A percentile compares a stretch with the other conserved stretches of the same genome.
phyloP scores from a whole-genome alignment of 2,329 filamentous ascomycete species.

The Ramichloridium luteum region DNA sequence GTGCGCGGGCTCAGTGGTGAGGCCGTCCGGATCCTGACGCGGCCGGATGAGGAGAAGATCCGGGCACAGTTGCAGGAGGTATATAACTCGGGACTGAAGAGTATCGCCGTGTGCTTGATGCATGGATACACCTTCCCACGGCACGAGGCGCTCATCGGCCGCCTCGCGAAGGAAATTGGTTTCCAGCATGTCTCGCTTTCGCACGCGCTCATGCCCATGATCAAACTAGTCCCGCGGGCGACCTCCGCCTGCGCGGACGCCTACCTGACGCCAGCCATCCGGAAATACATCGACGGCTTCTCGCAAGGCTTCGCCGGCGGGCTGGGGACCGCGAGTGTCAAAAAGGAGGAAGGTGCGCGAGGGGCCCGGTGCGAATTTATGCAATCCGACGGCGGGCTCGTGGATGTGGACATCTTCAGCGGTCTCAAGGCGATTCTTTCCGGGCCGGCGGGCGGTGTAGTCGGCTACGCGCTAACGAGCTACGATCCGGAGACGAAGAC shows the following conservation, averaged over 20 bases:
- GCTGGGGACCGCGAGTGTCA: constrained; percentile 62
- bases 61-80: constrained; percentile 52
- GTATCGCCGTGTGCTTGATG: constrained; percentile 82
- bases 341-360: constrained; percentile 49
- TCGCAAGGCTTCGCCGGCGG: constrained; percentile 70
- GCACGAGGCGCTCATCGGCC: constrained; percentile 68
- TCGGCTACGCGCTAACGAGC: constrained; percentile 82
- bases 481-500: constrained; percentile 73
- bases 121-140: constrained; percentile 84
- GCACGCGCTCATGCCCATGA: constrained; percentile 78
- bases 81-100: constrained; percentile 58
- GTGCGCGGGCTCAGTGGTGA: constrained; percentile 64
- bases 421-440: constrained; percentile 77
- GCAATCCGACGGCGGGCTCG: constrained; percentile 68
- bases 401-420: constrained; percentile 68
- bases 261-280: constrained; percentile 67
- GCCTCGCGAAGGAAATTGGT: constrained; percentile 65
- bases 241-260: constrained; percentile 70
- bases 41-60: constrained; percentile 47
- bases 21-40: constrained; percentile 55
- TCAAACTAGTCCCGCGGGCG: constrained; percentile 63
- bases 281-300: constrained; percentile 67
- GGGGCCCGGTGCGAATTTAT: constrained; percentile 87
- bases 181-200: constrained; percentile 73
- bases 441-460: constrained; percentile 83